Percentiles rank a stretch among this genome's conserved stretches.
Evolutionary conservation across 1,284 basidiomycete species (phyloP).

Genomic region (Caloboletus inedulis): DNA sequence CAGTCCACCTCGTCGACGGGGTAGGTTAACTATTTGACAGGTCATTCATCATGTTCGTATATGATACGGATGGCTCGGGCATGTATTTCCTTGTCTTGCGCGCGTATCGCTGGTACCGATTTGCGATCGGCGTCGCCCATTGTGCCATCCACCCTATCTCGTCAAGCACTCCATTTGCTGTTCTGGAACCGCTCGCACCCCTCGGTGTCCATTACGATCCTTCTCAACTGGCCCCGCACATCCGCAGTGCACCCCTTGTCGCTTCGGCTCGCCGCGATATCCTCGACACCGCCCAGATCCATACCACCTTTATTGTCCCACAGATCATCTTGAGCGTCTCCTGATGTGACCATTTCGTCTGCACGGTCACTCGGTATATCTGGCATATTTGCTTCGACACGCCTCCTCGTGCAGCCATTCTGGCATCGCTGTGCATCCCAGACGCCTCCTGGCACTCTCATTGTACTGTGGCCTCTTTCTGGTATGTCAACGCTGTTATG

Average conservation of each 20-base stretch:
- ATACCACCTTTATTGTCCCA: neutral
- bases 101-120: too few relatives aligned
- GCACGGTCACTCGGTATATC: neutral
- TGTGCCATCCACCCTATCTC: neutral
- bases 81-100: too few relatives aligned
- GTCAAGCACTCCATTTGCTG: neutral
- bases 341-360: neutral
- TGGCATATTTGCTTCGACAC: neutral
- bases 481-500: neutral
- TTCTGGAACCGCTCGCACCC: neutral
- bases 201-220: neutral
- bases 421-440: neutral
- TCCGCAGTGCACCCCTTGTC: neutral
- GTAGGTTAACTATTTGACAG: neutral
- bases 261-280: neutral
- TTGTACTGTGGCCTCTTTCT: neutral
- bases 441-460: neutral
- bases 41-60: neutral
- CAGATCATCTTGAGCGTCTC: neutral
- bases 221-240: neutral
- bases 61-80: neutral
- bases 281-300: neutral
- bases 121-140: neutral
- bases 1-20: neutral
- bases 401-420: neutral